Evolutionary conservation across 2,329 filamentous ascomycete genomes (phyloP).

Genomic region (Diaporthe ampelina): DNA sequence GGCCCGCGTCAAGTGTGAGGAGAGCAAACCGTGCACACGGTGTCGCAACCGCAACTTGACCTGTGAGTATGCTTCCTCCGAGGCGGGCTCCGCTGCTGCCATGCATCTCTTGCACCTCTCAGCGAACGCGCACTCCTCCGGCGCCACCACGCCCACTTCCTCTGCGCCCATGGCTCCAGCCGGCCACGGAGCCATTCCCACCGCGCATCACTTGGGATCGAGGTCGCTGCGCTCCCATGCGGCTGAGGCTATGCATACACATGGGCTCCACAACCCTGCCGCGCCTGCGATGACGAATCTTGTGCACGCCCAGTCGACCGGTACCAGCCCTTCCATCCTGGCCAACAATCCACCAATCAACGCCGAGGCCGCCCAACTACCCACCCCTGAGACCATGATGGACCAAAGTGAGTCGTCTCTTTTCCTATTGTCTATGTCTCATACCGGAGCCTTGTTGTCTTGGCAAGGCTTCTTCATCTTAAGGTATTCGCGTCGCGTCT

Average conservation of each 20-base stretch:
- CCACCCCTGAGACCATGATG: slow-evolving; percentile 52
- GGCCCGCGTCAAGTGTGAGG: slow-evolving; percentile 69
- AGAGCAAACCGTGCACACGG: slow-evolving; percentile 66
- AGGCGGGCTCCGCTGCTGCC: slow-evolving; percentile 56
- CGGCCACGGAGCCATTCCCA: slow-evolving; percentile 1
- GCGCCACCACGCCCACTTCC: slow-evolving; percentile 16
- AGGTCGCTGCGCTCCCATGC: slow-evolving; percentile 31
- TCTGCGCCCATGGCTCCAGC: slow-evolving; percentile 30
- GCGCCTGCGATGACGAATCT: slow-evolving; percentile 43
- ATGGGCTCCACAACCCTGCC: slow-evolving; percentile 33
- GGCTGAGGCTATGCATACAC: slow-evolving; percentile 31
- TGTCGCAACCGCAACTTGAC: slow-evolving; percentile 62
- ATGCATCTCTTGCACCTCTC: slow-evolving; percentile 61
- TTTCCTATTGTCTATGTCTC: background rate
- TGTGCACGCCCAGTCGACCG: slow-evolving; percentile 44
- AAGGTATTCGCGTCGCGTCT: background rate
- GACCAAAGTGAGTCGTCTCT: slow-evolving; percentile 47
- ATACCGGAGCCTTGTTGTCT: slow-evolving; percentile 6
- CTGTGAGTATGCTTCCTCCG: slow-evolving; percentile 58
- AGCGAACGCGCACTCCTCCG: slow-evolving; percentile 50
- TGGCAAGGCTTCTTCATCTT: slow-evolving; percentile 29
- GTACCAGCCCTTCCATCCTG: slow-evolving; percentile 48
- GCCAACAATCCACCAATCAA: slow-evolving; percentile 46
- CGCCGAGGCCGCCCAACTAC: slow-evolving; percentile 51
- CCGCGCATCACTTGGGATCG: slow-evolving; percentile 31